Base-by-base conservation (phyloP, 108 stramenopile genomes). In the Cylindrotheca closterium region DNA sequence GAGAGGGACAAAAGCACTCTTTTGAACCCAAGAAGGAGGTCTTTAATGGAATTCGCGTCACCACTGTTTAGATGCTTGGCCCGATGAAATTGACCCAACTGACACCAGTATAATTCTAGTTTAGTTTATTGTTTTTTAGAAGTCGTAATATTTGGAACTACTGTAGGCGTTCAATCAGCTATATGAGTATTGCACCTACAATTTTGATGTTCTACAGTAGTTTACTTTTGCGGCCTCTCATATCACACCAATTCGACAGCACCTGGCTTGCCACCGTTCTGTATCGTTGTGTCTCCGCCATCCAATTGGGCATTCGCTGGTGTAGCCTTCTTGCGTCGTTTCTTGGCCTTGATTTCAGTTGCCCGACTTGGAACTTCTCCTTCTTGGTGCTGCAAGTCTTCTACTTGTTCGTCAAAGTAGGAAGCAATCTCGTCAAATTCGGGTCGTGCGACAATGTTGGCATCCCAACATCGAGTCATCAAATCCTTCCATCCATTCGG, bases 401-500 rank as follows among this genome's bases (percentile, higher is more conserved):
- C 79, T 25, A 91, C 77, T 60, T 88, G 82, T 29, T 75, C 79
- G 31, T 80, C 74, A 55, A 94, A 59, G 25, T 68, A 65, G 7
- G 59, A 54, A 30, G 75, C 67, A 70, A 94, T 84, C 7, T 79
- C 67, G 18, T 80, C 82, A 79, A 94, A 94, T 49, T 82, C 61
- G 18, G 89, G 89, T 21, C 93, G 79, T 54, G 25, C 54, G 1
- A 34, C 23, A 28, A 60, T 47, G 51, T 86, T 85, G 3, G 73
- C 53, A 18, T 77, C 33, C 93, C 93, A 94, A 56, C 84, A 87
- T 53, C 70, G 56, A 18, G 68, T 66, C 89, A 91, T 91, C 25
- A 94, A 55, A 34, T 81, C 73, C 12, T 60, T 58, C 93, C 93
- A 94, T 45, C 74, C 57, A 48, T 67, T 48, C n/a, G 93, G 93